phyloP scores from a whole-genome alignment of 768 basidiomycete genomes.

The Leccinum incarnatum region DNA sequence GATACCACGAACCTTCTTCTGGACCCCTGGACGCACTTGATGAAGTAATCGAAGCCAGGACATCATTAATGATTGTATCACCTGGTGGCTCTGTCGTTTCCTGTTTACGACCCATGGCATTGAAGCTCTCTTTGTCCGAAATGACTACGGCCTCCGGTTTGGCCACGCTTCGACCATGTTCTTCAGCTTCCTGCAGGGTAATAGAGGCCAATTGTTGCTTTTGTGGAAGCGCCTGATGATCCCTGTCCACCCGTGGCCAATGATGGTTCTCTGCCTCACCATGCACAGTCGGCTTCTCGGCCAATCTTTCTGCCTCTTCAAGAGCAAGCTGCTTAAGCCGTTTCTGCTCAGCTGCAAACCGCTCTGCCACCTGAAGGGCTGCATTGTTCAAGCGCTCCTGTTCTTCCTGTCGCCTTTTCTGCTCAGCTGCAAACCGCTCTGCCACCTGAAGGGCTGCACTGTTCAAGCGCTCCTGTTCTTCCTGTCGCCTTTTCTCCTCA shows the following conservation, averaged over 20 bases:
- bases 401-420: constrained; percentile 18
- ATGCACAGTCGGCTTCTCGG: constrained; percentile 15
- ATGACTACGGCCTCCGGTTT: neutral
- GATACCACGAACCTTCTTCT: constrained; percentile 26
- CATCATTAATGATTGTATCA: neutral
- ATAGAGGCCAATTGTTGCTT: constrained; percentile 1
- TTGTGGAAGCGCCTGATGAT: neutral
- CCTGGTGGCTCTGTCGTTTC: neutral
- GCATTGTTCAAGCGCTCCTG: constrained; percentile 30
- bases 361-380: constrained; percentile 34
- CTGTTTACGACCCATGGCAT: neutral
- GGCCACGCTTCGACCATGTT: neutral
- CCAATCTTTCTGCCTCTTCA: neutral
- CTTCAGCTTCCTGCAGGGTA: constrained; percentile 1
- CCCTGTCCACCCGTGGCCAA: constrained; percentile 13
- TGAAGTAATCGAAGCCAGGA: neutral
- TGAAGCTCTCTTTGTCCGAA: neutral
- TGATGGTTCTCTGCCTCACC: constrained; percentile 30
- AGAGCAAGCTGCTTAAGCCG: constrained; percentile 29
- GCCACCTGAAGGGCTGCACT: no score
- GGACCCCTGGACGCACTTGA: neutral
- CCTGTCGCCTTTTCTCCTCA: constrained; percentile 19
- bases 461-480: constrained; percentile 28
- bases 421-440: constrained; percentile 9
- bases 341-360: constrained; percentile 23